Evolutionary conservation across 2,329 filamentous ascomycete genomes (phyloP), one percentile per base, ranked within the genome.

Genomic region (Cercospora nicotianae): DNA sequence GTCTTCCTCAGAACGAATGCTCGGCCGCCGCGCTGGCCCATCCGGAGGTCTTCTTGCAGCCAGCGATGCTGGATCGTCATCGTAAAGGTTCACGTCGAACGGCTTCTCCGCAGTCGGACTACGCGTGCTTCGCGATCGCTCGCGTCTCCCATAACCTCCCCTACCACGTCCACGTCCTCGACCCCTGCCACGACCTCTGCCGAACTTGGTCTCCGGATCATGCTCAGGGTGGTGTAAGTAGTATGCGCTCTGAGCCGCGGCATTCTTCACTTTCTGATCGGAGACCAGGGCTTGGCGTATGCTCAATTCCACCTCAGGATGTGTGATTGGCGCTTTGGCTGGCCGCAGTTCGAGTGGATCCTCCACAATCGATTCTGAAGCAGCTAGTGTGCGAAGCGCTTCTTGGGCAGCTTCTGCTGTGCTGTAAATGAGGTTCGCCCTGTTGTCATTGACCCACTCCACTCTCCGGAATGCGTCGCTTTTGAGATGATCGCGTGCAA

Each of bases 401-500:
- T 83, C 78, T 5, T 83, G 75, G 1, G 88, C 88, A 12, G 84
- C 80, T 55, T 85, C 82, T 12, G 83, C 76, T 39, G 81, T 84
- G 66, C 83, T 83, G 81, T 95, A 98, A 63, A 96, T 80, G 63
- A 97, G 83, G 77, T 98, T 98, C 70, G 93, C 92, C 0, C 93
- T 94, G 6, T 88, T 89, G 79, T 99, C 95, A 78, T 98, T 92
- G 72, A 99, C 93, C 95, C 95, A 99, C 81, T 98, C 93, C 70
- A 97, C 84, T 69, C 87, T 85, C 65, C 86, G 82, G 66, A 89
- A 83, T 63, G 82, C 76, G 65, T 85, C 83, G 13, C 80, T 78
- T 39, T 84, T 81, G 75, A 87, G 93, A 78, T 95, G 87, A 8
- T 92, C 87, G 30, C 67, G 63, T 42, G 75, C 73, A 74, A 93